phyloP scores from a whole-genome alignment of 495 filamentous ascomycete species.

The Parachaetomium inaequale region DNA sequence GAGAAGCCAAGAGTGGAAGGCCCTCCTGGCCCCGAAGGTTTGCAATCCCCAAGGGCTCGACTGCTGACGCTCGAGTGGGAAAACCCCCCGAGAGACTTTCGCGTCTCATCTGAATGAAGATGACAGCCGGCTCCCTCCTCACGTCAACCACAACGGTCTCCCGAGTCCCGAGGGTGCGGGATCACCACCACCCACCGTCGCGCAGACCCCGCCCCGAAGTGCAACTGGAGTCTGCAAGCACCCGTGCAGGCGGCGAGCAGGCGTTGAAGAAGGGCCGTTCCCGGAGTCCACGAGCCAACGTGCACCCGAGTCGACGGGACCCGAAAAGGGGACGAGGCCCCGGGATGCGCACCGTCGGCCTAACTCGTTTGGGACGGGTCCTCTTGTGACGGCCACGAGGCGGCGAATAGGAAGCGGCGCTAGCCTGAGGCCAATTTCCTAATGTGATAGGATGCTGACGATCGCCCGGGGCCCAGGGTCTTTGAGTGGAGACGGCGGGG shows the following conservation, averaged over 20 bases:
- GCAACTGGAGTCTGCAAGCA: neutral
- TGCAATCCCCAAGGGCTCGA: constrained; percentile 2
- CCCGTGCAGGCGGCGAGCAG: neutral
- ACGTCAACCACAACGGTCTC: too few species aligned
- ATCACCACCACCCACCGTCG: neutral
- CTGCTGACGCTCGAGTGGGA: neutral
- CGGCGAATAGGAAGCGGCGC: constrained; percentile 30
- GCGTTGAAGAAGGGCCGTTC: constrained; percentile 4
- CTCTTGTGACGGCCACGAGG: constrained; percentile 26
- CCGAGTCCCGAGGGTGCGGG: neutral
- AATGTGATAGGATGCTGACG: constrained; percentile 32
- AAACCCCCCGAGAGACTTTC: neutral
- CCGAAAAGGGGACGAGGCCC: constrained; percentile 21
- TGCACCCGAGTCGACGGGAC: constrained; percentile 7
- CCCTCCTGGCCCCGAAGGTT: neutral
- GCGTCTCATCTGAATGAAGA: neutral
- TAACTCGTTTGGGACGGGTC: constrained; percentile 23
- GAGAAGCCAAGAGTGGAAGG: neutral
- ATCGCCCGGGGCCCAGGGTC: constrained; percentile 20
- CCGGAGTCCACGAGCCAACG: neutral
- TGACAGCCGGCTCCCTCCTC: neutral
- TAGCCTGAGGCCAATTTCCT: constrained; percentile 31
- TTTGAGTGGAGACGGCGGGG: constrained; percentile 5
- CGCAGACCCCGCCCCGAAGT: neutral
- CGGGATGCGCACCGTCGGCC: constrained; percentile 12